Conservation (phyloP, 2,329 filamentous ascomycete genomes). For the Ceratocystis lukuohia region DNA sequence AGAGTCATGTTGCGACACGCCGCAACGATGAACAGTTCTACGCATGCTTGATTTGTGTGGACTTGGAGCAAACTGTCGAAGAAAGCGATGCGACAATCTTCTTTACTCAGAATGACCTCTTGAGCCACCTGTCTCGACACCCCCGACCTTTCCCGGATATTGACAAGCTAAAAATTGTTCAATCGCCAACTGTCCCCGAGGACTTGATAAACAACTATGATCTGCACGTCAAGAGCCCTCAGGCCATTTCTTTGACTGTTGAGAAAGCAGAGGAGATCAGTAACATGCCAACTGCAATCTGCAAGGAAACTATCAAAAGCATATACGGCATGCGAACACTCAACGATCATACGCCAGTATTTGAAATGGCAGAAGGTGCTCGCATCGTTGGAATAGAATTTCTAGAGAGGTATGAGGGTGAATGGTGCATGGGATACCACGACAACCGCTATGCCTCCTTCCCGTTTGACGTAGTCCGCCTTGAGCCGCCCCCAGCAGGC, state of each 20-base stretch:
- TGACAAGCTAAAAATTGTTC: slow-evolving; percentile 36
- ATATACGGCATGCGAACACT: slow-evolving; percentile 35
- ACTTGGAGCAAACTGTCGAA: slow-evolving; percentile 36
- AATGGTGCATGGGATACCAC: slow-evolving; percentile 46
- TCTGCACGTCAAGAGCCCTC: slow-evolving; percentile 34
- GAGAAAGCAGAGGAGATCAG: slow-evolving; percentile 31
- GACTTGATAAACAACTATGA: slow-evolving; percentile 39
- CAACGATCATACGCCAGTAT: slow-evolving; percentile 32
- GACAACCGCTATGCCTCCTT: slow-evolving; percentile 39
- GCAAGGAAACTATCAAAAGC: slow-evolving; percentile 35
- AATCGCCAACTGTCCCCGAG: slow-evolving; percentile 31
- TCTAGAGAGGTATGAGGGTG: slow-evolving; percentile 38
- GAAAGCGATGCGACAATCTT: slow-evolving; percentile 45
- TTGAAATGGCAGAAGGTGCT: slow-evolving; percentile 37
- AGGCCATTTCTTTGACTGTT: slow-evolving; percentile 30
- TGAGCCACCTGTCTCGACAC: slow-evolving; percentile 40
- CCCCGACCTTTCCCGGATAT: slow-evolving; percentile 39
- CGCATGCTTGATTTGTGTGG: slow-evolving; percentile 42
- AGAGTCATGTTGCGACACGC: slow-evolving; percentile 39
- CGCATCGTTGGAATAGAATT: slow-evolving; percentile 39
- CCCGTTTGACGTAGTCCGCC: slow-evolving; percentile 35
- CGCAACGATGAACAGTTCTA: slow-evolving; percentile 41
- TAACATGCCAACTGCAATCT: slow-evolving; percentile 32
- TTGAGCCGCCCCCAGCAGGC: slow-evolving; percentile 34
- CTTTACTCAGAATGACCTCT: slow-evolving; percentile 39